Evolutionary conservation across 169 alveolate species (phyloP).

Genomic region (Plasmodium relictum): DNA sequence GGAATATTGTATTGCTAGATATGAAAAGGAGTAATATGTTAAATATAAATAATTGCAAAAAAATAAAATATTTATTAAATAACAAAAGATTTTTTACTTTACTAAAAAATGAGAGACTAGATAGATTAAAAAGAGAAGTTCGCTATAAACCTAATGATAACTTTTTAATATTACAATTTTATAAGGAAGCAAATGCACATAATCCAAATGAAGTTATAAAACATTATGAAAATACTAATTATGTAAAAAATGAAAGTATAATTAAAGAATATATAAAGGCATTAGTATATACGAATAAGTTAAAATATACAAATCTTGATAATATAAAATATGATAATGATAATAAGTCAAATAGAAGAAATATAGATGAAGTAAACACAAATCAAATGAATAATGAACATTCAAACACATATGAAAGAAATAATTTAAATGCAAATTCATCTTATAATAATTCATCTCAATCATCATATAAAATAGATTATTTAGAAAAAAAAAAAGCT

Average conservation of each 20-base stretch:
- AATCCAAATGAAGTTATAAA: constrained; percentile 76
- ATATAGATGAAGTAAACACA: constrained; percentile 19
- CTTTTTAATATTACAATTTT: constrained; percentile 73
- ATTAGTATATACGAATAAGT: constrained; percentile 81
- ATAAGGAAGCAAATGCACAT: constrained; percentile 74
- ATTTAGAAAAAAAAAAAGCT: constrained; percentile 47
- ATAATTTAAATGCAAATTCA: constrained; percentile 24
- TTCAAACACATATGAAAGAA: constrained; percentile 35
- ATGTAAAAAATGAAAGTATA: constrained; percentile 80
- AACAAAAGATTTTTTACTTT: constrained; percentile 24
- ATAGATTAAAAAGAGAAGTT: constrained; percentile 74
- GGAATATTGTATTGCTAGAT: constrained; percentile 53
- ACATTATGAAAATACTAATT: constrained; percentile 58
- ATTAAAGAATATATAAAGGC: constrained; percentile 85
- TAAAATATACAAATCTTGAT: constrained; percentile 80
- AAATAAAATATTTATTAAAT: constrained; percentile 22
- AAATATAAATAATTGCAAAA: constrained; percentile 8
- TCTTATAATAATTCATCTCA: constrained; percentile 33
- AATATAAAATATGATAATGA: constrained; percentile 67
- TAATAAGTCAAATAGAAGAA: constrained; percentile 21
- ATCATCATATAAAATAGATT: constrained; percentile 21
- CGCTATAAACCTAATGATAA: constrained; percentile 73
- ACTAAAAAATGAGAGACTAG: constrained; percentile 51
- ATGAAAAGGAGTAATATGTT: constrained; percentile 58
- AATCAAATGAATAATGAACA: constrained; percentile 7